Base-by-base conservation (phyloP, 805 yeast species). In the Hanseniaspora taiwanica region DNA sequence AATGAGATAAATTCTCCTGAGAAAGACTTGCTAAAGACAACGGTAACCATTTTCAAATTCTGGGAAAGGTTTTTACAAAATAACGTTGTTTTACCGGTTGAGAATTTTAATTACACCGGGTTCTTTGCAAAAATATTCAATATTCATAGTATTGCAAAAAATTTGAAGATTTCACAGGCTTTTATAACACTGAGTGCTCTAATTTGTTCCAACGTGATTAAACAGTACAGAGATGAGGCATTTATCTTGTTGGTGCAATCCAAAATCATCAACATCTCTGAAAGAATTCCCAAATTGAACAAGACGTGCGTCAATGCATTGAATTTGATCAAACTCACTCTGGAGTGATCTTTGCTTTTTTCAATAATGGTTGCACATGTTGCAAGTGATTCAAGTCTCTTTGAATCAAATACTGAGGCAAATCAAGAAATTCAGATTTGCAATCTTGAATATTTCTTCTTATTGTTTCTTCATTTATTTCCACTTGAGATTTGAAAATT, bases 51-150 rank as follows among this genome's bases (percentile, higher is more conserved):
- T 29, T 36, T 51, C 14, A 48, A 49, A 25, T 51, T 50, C 36
- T 53, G 57, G 57, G 42, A 36, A 20, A 45, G 59, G 31, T 27
- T 51, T 4, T 33, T 54, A 31, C 54, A 53, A 38, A 53, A 56
- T 6, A 16, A 36, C 10, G 35, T 52, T 18, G 39, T 37, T 27
- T 16, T 33, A 16, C 9, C 9, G 5, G 9, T 12, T 13, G 21
- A 27, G 7, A 31, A 20, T 2, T 53, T 53, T 32, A 53, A 51
- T 36, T 48, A 44, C 33, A 25, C 41, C 14, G 59, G 56, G 3
- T 47, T 46, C 4, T 54, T 48, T 36, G 55, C 54, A 2, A 53
- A 48, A 34, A 39, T 54, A 13, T 50, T 47, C 44, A 54, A 54
- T 34, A 39, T 54, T 19, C 52, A 52, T 25, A 39, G 53, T 16